Evolutionary conservation across 352 stramenopile genomes (phyloP).

Genomic region (Thalassiosira sp.): DNA sequence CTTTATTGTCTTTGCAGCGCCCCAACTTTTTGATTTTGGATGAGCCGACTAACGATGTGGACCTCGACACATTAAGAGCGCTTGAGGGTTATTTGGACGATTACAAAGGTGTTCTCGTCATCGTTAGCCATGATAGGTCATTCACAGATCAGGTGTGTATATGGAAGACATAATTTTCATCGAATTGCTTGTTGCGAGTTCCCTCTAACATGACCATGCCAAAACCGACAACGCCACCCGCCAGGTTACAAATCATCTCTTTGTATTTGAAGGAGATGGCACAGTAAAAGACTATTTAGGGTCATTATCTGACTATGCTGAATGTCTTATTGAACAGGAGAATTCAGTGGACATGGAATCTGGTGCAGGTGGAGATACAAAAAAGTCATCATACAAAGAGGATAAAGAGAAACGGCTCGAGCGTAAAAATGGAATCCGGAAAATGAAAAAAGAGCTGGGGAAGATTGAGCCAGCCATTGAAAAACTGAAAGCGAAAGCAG

Average conservation of each 20-base stretch:
- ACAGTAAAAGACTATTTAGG: slow-evolving; percentile 81
- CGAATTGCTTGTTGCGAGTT: no score
- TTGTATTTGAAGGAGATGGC: slow-evolving; percentile 83
- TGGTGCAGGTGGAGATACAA: slow-evolving; percentile 19
- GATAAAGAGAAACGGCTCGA: slow-evolving; percentile 67
- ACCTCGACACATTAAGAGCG: slow-evolving; percentile 77
- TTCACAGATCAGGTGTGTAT: slow-evolving; percentile 85
- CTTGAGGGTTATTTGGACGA: slow-evolving; percentile 90
- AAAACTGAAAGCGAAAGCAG: slow-evolving; percentile 65
- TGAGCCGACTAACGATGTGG: slow-evolving; percentile 67
- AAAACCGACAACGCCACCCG: no score
- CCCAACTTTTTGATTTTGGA: slow-evolving; percentile 82
- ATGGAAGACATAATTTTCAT: background rate
- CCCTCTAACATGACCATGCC: background rate
- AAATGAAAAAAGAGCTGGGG: slow-evolving; percentile 71
- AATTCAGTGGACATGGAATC: slow-evolving; percentile 20
- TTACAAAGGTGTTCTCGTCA: slow-evolving; percentile 94
- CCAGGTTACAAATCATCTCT: slow-evolving; percentile 78
- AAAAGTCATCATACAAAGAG: slow-evolving; percentile 74
- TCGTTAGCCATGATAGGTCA: slow-evolving; percentile 97
- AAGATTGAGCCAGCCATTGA: slow-evolving; percentile 70
- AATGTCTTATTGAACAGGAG: slow-evolving; percentile 77
- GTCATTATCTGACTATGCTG: slow-evolving; percentile 78
- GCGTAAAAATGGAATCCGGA: slow-evolving; percentile 65
- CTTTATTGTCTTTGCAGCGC: slow-evolving; percentile 28